Conservation (phyloP, 108 stramenopile species). For the Skeletonema tropicum region DNA sequence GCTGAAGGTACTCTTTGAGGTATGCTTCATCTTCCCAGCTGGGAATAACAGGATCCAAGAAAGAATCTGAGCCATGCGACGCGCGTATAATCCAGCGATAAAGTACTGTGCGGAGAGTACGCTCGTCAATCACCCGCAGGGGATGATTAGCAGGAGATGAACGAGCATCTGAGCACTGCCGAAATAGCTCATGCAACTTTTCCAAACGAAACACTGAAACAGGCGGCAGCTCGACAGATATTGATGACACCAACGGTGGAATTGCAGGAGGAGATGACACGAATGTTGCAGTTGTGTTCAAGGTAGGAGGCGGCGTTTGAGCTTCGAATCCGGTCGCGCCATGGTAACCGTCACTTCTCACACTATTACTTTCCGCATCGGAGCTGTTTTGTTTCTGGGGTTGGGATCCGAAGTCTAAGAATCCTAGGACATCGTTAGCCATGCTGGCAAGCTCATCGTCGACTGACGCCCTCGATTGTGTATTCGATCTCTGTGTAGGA, state of each 20-base stretch:
- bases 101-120: constrained; percentile 62
- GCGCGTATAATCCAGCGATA: constrained; percentile 87
- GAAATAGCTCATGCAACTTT: constrained; percentile 73
- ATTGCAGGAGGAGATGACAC: constrained; percentile 11
- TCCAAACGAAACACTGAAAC: constrained; percentile 74
- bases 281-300: background rate
- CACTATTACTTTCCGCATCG: constrained; percentile 5
- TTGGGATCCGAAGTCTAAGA: constrained; percentile 48
- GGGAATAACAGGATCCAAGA: constrained; percentile 81
- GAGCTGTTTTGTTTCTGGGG: constrained; percentile 15
- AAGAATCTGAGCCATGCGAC: constrained; percentile 68
- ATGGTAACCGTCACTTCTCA: background rate
- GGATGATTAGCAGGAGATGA: constrained; percentile 44
- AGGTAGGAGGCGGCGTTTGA: constrained; percentile 26
- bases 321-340: constrained; percentile 28
- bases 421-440: constrained; percentile 51
- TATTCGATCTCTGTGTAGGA: background rate
- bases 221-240: constrained; percentile 46
- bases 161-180: constrained; percentile 56
- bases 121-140: constrained; percentile 56
- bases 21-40: constrained; percentile 78
- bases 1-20: constrained; percentile 74
- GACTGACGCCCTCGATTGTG: constrained; percentile 19
- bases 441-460: constrained; percentile 50
- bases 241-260: constrained; percentile 9